These are phyloP conservation scores for Leishmania mexicana DNA, from an alignment of 208 protist genomes.

Conservation along the genomic window DNA sequence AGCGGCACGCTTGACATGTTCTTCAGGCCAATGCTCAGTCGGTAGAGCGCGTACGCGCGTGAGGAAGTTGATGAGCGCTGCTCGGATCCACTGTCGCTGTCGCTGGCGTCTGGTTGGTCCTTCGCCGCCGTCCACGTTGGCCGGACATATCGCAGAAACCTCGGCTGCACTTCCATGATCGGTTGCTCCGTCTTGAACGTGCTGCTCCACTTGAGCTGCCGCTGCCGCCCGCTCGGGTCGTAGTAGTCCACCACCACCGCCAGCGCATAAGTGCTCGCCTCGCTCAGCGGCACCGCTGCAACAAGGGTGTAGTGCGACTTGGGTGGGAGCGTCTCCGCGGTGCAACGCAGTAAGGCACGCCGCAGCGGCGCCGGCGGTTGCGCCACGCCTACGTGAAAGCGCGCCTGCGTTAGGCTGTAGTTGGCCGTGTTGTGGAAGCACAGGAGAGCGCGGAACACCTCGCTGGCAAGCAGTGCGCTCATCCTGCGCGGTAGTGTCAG, in stretches of 20 bases:
- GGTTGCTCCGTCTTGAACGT: constrained; percentile 51
- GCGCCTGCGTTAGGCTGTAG: constrained; percentile 45
- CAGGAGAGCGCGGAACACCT: constrained; percentile 69
- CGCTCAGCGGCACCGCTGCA: constrained; percentile 20
- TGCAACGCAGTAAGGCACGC: constrained; percentile 34
- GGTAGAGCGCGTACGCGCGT: constrained; percentile 30
- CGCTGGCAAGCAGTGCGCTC: constrained; percentile 50
- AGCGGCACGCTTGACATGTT: constrained; percentile 57
- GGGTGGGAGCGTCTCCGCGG: constrained; percentile 20
- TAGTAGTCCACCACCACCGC: constrained; percentile 52
- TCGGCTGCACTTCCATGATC: constrained; percentile 42
- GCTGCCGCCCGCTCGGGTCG: constrained; percentile 47
- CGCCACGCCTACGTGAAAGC: constrained; percentile 38
- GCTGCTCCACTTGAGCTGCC: constrained; percentile 57
- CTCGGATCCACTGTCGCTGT: background rate
- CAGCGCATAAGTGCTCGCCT: constrained; percentile 45
- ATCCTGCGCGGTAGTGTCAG: constrained; percentile 58
- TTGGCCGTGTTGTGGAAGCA: constrained; percentile 68
- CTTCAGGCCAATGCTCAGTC: constrained; percentile 42
- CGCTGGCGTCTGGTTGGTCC: background rate
- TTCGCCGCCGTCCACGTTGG: background rate
- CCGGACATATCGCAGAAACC: constrained; percentile 29
- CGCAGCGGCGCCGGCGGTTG: constrained; percentile 27
- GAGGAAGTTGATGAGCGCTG: background rate
- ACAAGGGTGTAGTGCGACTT: constrained; percentile 37